These are phyloP conservation scores for Globisporangium perplexum DNA, from an alignment of 352 stramenopile species.

Conservation along the genomic window DNA sequence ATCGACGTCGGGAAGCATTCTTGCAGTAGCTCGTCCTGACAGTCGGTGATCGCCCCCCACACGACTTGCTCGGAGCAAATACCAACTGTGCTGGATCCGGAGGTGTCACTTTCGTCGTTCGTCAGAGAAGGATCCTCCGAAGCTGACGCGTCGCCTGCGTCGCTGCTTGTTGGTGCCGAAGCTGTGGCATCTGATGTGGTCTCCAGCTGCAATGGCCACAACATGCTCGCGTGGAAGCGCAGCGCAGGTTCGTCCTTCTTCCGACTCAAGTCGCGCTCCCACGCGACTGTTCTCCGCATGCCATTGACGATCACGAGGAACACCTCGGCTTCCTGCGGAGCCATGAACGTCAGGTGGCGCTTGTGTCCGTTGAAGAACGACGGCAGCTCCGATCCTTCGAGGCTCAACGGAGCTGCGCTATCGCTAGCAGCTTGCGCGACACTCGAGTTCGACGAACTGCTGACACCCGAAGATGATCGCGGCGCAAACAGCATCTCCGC, in stretches of 20 bases:
- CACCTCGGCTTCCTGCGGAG: conserved; percentile 21
- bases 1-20: conserved; percentile 46
- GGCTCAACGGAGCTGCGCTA: neutral
- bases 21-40: conserved; percentile 59
- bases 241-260: conserved; percentile 68
- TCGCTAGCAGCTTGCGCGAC: neutral
- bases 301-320: conserved; percentile 51
- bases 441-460: neutral
- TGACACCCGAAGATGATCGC: neutral
- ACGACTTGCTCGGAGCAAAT: conserved; percentile 78
- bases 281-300: conserved; percentile 47
- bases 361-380: conserved; percentile 60
- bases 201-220: conserved; percentile 44
- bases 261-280: conserved; percentile 46
- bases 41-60: conserved; percentile 64
- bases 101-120: conserved; percentile 4
- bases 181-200: neutral
- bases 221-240: conserved; percentile 62
- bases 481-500: conserved; percentile 59
- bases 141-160: neutral
- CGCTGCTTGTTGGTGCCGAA: neutral
- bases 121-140: conserved; percentile 1
- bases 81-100: conserved; percentile 12
- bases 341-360: conserved; percentile 47
- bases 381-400: conserved; percentile 35